Percentiles rank a stretch among this genome's conserved stretches.
phyloP scores from a whole-genome alignment of 169 alveolate genomes.

The Sarcocystis neurona region DNA sequence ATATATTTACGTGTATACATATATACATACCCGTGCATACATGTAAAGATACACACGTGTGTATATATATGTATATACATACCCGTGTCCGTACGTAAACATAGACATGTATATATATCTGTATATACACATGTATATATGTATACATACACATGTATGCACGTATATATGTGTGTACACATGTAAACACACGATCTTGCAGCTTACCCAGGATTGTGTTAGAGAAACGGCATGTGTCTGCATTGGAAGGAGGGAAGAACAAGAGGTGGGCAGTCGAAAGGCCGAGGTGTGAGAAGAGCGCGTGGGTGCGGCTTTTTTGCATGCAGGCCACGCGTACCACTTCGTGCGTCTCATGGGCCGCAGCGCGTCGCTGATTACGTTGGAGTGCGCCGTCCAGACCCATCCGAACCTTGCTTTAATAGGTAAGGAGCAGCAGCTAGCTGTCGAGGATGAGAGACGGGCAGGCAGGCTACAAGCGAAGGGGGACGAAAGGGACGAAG shows the following conservation, averaged over 20 bases:
- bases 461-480: background rate
- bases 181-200: too few relatives aligned
- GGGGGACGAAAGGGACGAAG: background rate
- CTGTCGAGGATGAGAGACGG: background rate
- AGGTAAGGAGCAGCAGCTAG: constrained; percentile 88
- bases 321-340: constrained; percentile 84
- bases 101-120: background rate
- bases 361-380: constrained; percentile 97
- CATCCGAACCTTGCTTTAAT: constrained; percentile 92
- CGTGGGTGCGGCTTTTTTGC: background rate
- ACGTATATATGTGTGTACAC: too few relatives aligned
- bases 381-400: constrained; percentile 96
- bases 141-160: background rate
- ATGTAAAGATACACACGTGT: background rate
- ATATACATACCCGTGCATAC: background rate
- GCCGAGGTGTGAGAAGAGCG: too few relatives aligned
- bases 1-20: background rate
- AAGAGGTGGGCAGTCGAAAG: background rate
- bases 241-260: background rate
- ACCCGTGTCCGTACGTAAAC: background rate
- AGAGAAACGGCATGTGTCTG: too few relatives aligned
- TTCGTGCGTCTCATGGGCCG: constrained; percentile 98
- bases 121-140: background rate
- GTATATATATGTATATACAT: background rate
- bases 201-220: too few relatives aligned